Evolutionary conservation across 805 yeast species (phyloP), one percentile per base, ranked within the genome.

Genomic region (Sungouiozyma ichnusensis): DNA sequence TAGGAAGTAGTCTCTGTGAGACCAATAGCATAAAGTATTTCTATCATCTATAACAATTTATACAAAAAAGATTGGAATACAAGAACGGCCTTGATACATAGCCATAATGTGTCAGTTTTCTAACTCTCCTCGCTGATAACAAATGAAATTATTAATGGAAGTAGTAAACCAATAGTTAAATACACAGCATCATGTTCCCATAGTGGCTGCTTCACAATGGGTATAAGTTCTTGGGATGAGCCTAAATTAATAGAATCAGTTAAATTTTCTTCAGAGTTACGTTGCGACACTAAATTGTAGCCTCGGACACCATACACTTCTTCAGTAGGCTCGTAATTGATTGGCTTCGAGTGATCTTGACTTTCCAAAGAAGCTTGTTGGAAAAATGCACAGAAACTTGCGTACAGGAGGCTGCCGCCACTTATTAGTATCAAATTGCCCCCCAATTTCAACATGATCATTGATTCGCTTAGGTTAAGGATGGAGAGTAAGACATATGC

Each of bases 331-430:
- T 24, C 29, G 29, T 24, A 24, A 7, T 6, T 24, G 29, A 24
- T 11, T 24, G 29, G 29, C 9, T 24, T 20, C 9, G 19, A 17
- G 20, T 8, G 4, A 1, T 33, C 24, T 17, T 24, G 8, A 18
- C 29, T 33, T 11, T 27, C 32, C 8, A 17, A 3, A 35, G 27
- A 17, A 35, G 33, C 41, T 34, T 43, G 41, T 16, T 6, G 51
- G 1, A 53, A 47, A 35, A 62, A 52, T 4, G 66, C 63, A 3
- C 62, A 52, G 33, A 60, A 58, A 1, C 63, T 53, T 7, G 65
- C 66, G 45, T 61, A 62, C 7, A 62, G 40, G 20, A 62, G 47
- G 40, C 64, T 58, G 2, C 66, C 65, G 37, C 65, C 66, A 39
- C 64, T 58, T 52, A 58, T 55, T 3, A 59, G 44, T 20, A 62